phyloP scores from a whole-genome alignment of 2,329 filamentous ascomycete genomes.

The Fusarium gaditjirri region DNA sequence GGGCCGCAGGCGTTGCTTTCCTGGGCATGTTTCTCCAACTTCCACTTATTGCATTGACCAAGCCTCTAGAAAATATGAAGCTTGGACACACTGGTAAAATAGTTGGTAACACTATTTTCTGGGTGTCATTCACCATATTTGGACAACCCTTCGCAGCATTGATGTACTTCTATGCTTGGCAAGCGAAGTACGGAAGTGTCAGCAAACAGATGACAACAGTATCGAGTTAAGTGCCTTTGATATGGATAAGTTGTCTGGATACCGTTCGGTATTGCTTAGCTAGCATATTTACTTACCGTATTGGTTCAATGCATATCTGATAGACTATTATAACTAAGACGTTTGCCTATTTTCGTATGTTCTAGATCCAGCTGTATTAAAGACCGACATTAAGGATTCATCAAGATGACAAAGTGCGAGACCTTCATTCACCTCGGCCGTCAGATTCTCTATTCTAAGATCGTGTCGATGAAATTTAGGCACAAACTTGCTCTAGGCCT shows the following conservation, averaged over 20 bases:
- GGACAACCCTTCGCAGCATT: constrained; percentile 93
- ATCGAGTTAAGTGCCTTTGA: constrained; percentile 2
- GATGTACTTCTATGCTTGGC: constrained; percentile 98
- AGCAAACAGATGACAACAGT: constrained; percentile 55
- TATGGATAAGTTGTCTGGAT: neutral
- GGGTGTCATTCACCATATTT: constrained; percentile 94
- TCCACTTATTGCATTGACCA: constrained; percentile 84
- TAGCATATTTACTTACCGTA: constrained; percentile 5
- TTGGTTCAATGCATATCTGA: constrained; percentile 6
- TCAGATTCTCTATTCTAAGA: neutral
- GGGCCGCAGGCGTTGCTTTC: constrained; percentile 80
- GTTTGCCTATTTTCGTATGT: neutral
- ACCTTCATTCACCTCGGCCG: neutral
- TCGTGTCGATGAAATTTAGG: neutral
- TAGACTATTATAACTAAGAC: neutral
- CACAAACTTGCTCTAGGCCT: neutral
- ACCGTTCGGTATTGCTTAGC: neutral
- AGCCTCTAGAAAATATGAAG: constrained; percentile 81
- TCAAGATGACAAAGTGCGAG: neutral
- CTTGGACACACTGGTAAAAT: constrained; percentile 77
- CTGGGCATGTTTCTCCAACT: constrained; percentile 93
- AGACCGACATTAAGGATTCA: neutral
- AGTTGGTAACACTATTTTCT: constrained; percentile 93
- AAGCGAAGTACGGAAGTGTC: constrained; percentile 93
- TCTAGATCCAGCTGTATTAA: neutral